Conservation (phyloP, 805 yeast genomes). For the Saccharomycopsis capsularis region DNA sequence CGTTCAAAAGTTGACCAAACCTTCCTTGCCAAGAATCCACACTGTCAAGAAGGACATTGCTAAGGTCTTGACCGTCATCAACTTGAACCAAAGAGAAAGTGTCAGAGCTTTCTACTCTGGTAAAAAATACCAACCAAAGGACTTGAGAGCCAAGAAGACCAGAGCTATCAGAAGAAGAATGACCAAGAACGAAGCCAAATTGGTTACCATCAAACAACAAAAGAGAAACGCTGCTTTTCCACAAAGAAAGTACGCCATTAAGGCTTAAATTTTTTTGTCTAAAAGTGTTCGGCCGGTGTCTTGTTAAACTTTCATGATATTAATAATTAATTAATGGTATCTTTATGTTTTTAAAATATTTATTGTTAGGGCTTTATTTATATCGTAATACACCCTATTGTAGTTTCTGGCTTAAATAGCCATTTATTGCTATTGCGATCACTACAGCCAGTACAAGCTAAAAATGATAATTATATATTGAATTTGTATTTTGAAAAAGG, state of each 20-base stretch:
- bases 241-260: constrained; percentile 96
- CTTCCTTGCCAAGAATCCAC: constrained; percentile 93
- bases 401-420: too few species aligned
- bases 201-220: constrained; percentile 80
- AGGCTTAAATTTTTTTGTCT: constrained; percentile 58
- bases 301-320: constrained; percentile 5
- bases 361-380: background rate
- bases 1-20: constrained; percentile 90
- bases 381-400: background rate
- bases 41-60: constrained; percentile 98
- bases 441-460: too few species aligned
- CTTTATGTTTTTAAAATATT: background rate
- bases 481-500: too few species aligned
- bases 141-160: constrained; percentile 98
- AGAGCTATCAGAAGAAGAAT: constrained; percentile 98
- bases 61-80: constrained; percentile 93
- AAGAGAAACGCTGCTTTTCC: constrained; percentile 96
- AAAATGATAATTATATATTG: too few species aligned
- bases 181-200: constrained; percentile 77
- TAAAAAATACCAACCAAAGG: constrained; percentile 96
- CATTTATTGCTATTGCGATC: too few species aligned
- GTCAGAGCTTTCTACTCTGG: constrained; percentile 93
- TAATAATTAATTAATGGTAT: constrained; percentile 2
- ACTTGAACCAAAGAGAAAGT: constrained; percentile 91
- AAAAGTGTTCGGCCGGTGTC: constrained; percentile 13